Evolutionary conservation across 768 basidiomycete species (phyloP).

Genomic region (Mycena haematopus): DNA sequence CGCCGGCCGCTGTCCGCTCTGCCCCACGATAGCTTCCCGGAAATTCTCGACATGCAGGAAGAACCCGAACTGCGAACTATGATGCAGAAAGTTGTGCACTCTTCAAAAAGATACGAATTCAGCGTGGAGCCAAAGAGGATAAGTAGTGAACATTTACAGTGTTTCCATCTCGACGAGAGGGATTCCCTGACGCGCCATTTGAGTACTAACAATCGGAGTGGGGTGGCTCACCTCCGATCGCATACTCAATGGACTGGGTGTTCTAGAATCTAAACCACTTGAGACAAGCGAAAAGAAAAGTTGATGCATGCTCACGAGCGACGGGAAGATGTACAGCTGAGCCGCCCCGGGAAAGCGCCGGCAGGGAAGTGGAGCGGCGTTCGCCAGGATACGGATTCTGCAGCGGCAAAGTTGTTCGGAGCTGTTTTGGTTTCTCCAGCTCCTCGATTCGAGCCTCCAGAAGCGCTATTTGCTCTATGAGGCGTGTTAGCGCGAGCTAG

Average conservation of each 20-base stretch:
- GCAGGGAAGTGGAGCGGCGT: constrained; percentile 17
- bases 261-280: neutral
- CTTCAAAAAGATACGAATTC: neutral
- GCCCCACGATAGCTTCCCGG: constrained; percentile 36
- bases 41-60: constrained; percentile 51
- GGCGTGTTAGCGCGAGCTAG: neutral
- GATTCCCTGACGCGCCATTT: constrained; percentile 1
- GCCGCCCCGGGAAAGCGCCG: constrained; percentile 19
- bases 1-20: constrained; percentile 24
- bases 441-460: constrained; percentile 46
- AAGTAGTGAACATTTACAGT: constrained; percentile 19
- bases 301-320: constrained; percentile 2
- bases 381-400: constrained; percentile 33
- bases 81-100: constrained; percentile 27
- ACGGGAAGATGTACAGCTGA: constrained; percentile 12
- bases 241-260: constrained; percentile 1
- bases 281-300: neutral
- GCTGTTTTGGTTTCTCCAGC: constrained; percentile 38
- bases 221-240: neutral
- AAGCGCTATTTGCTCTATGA: constrained; percentile 42
- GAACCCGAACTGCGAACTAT: constrained; percentile 47
- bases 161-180: constrained; percentile 18
- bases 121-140: neutral
- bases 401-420: constrained; percentile 30
- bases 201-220: neutral